phyloP scores from a whole-genome alignment of 805 yeast species.

The Millerago galiae region DNA sequence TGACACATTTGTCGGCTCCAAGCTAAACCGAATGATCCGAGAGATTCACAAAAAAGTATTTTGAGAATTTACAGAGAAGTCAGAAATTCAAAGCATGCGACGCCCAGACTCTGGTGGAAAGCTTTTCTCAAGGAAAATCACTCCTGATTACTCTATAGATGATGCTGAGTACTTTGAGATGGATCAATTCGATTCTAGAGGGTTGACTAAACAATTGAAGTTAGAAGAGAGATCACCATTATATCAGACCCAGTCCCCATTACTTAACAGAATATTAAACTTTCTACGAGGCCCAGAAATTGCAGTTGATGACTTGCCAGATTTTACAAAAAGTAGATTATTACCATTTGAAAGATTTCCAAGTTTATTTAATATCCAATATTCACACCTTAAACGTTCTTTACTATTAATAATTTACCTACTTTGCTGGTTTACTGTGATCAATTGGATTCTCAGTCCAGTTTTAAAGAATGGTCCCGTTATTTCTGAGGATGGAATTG shows the following conservation, averaged over 20 bases:
- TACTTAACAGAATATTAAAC: background rate
- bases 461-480: conserved; percentile 1
- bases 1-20: background rate
- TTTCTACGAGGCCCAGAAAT: background rate
- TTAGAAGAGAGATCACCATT: background rate
- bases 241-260: background rate
- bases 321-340: conserved; percentile 1
- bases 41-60: background rate
- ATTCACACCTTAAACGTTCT: background rate
- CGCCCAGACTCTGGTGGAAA: background rate
- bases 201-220: background rate
- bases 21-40: background rate
- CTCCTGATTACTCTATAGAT: background rate
- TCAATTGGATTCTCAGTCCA: conserved; percentile 1
- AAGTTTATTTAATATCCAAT: background rate
- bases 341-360: conserved; percentile 9
- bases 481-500: conserved; percentile 1
- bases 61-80: background rate
- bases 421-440: conserved; percentile 2
- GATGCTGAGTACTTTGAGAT: conserved; percentile 1
- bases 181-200: background rate
- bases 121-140: background rate
- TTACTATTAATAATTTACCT: background rate
- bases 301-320: conserved; percentile 5
- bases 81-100: too few relatives aligned